Evolutionary conservation across 345 rosid genomes (phyloP).

Genomic region (Gossypium mustelinum): DNA sequence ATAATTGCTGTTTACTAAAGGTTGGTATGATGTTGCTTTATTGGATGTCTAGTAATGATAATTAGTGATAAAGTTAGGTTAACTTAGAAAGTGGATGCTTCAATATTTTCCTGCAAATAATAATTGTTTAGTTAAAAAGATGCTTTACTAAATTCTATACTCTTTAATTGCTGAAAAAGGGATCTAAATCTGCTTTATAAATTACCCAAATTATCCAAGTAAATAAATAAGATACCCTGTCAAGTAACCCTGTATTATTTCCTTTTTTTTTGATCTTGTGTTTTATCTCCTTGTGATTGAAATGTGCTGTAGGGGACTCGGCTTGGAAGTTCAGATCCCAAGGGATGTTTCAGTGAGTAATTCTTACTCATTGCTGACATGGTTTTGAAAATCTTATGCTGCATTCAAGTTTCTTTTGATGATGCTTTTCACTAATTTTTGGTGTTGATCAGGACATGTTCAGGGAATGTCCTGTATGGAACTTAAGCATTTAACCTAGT

Average conservation of each 20-base stretch:
- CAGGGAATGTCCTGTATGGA: neutral
- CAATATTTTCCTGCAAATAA: slow-evolving; percentile 16
- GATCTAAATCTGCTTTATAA: neutral
- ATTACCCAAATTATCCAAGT: neutral
- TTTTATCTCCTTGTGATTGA: slow-evolving; percentile 19
- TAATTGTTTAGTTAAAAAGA: slow-evolving; percentile 28
- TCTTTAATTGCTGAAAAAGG: slow-evolving; percentile 14
- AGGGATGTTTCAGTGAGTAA: slow-evolving; percentile 95
- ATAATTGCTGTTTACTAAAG: slow-evolving; percentile 18
- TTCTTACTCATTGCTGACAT: slow-evolving; percentile 16
- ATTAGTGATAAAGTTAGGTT: slow-evolving; percentile 31
- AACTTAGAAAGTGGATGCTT: slow-evolving; percentile 27
- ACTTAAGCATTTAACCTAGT: neutral
- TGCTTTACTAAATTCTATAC: slow-evolving; percentile 29
- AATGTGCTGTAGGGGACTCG: slow-evolving; percentile 76
- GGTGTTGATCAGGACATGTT: neutral
- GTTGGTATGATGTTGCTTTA: slow-evolving; percentile 27
- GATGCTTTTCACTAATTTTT: slow-evolving; percentile 2
- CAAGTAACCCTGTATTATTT: neutral
- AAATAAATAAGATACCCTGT: neutral
- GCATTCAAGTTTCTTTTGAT: neutral
- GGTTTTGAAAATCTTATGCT: slow-evolving; percentile 1
- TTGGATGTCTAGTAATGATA: slow-evolving; percentile 25
- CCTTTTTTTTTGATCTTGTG: slow-evolving; percentile 6
- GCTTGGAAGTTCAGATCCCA: slow-evolving; percentile 97